Percentiles rank a stretch among this genome's conserved stretches.
Evolutionary conservation across 164 flowering plant species (phyloP).

Genomic region (Santalum album): DNA sequence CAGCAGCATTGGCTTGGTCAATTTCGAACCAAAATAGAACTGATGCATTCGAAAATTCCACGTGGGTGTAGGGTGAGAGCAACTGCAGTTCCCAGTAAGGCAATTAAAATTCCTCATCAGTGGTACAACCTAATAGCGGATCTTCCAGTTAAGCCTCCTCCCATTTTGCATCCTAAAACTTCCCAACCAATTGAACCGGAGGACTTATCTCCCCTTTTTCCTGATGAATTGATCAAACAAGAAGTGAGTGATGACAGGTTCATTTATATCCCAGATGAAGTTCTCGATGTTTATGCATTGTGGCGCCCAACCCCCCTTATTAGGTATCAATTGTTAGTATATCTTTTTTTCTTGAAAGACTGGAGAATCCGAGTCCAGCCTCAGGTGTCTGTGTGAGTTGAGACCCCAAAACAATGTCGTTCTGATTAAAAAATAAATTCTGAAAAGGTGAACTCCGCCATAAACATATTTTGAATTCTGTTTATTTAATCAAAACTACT

Average conservation of each 20-base stretch:
- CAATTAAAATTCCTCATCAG: conserved; percentile 45
- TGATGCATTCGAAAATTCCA: conserved; percentile 17
- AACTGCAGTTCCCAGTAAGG: conserved; percentile 16
- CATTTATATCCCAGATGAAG: conserved; percentile 83
- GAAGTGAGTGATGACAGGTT: conserved; percentile 59
- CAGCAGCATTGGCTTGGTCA: conserved; percentile 20
- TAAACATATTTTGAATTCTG: too few relatives aligned
- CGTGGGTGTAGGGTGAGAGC: conserved; percentile 22
- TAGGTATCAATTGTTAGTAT: too few relatives aligned
- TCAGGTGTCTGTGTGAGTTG: too few relatives aligned
- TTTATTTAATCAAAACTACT: too few relatives aligned
- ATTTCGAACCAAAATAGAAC: conserved; percentile 14
- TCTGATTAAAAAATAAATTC: too few relatives aligned
- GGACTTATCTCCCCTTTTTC: conserved; percentile 76
- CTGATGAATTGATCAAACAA: conserved; percentile 77
- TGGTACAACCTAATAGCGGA: conserved; percentile 92
- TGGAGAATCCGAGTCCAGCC: too few relatives aligned
- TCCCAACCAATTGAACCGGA: conserved; percentile 55
- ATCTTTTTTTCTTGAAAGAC: too few relatives aligned
- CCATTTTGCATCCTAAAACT: conserved; percentile 68
- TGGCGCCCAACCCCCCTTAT: conserved; percentile 98
- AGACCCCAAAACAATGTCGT: too few relatives aligned
- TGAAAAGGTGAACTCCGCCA: too few relatives aligned
- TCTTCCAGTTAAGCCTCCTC: conserved; percentile 83
- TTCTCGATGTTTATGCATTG: conserved; percentile 67